A percentile compares a stretch with the other conserved stretches of the same genome.
Evolutionary conservation across 768 basidiomycete species (phyloP).

Genomic region (Brasilioporus rufonigricans): DNA sequence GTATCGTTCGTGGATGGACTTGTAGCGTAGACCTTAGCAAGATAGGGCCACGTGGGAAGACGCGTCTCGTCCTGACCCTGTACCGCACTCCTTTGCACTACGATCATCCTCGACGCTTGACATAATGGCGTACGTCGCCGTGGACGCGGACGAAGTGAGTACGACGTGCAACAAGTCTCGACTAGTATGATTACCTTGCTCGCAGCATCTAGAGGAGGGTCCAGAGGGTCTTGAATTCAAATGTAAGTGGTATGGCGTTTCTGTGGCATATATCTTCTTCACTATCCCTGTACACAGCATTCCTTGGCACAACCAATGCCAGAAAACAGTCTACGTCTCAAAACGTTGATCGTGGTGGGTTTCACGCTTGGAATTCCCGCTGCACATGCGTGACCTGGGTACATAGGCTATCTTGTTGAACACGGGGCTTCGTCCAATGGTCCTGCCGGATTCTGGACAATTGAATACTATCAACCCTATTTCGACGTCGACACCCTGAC

Average conservation of each 20-base stretch:
- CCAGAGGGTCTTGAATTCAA: slow-evolving; percentile 72
- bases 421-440: slow-evolving; percentile 43
- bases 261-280: neutral
- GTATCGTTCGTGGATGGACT: slow-evolving; percentile 51
- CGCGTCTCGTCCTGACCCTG: neutral
- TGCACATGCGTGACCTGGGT: neutral
- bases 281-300: slow-evolving; percentile 40
- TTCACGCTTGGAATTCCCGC: neutral
- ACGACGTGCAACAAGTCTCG: neutral
- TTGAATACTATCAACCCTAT: slow-evolving; percentile 85
- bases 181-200: slow-evolving; percentile 1
- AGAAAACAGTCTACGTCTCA: slow-evolving; percentile 24
- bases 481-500: slow-evolving; percentile 87
- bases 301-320: slow-evolving; percentile 41
- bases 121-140: slow-evolving; percentile 77
- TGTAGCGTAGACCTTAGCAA: slow-evolving; percentile 11
- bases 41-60: neutral
- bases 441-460: slow-evolving; percentile 65
- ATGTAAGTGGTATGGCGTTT: slow-evolving; percentile 43
- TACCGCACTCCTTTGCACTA: neutral
- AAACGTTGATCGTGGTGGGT: slow-evolving; percentile 53
- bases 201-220: slow-evolving; percentile 60
- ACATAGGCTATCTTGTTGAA: slow-evolving; percentile 64
- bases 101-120: too few relatives aligned
- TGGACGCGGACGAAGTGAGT: slow-evolving; percentile 69